Evolutionary conservation across 2,329 filamentous ascomycete species (phyloP), one percentile per base, ranked within the genome.

Genomic region (Hymenotorrendiella dingleyae): DNA sequence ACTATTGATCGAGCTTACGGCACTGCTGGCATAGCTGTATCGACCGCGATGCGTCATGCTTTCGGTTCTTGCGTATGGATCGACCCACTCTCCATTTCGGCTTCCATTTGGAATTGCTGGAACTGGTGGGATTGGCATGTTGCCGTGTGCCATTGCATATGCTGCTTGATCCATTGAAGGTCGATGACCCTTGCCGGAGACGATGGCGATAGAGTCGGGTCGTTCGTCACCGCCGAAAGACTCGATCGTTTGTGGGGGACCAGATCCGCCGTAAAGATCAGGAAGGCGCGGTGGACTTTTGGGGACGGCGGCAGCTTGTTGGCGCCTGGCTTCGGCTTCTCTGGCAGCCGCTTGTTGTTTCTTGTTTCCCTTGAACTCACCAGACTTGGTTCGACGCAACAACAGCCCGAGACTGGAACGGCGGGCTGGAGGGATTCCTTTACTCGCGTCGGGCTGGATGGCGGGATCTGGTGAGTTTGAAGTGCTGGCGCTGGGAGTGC

Each of bases 11-110:
- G 87, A 85, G 71, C 87, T 95, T 54, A 91, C 78, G 41, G 86
- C 84, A 66, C 86, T 94, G 69, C 86, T 94, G 44, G 91, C 89
- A 67, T 96, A 97, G 69, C 90, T 96, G 68, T 94, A 95, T 53
- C 93, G 85, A 47, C 91, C 89, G 55, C 93, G 88, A 66, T 97
- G 84, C 55, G 91, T 90, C 87, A 97, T 96, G 73, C 91, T 96
- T 70, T 94, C 87, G 26, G 85, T 83, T 50, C 86, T 78, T 34
- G 84, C 80, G 60, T 93, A 93, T 11, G 86, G 84, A 57, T 94
- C 88, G 50, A 77, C 73, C 56, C 71, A 76, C 36, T 74, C 75
- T 45, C 75, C 75, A 51, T 53, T 55, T 22, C 46, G 48, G 23
- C 27, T 43, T 7, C 48, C 55, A 47, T 43, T 47, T 4, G 47